Percentiles rank a stretch among this genome's conserved stretches.
Evolutionary conservation across 108 stramenopile genomes (phyloP).

Genomic region (Cyclostephanos invisitatus): DNA sequence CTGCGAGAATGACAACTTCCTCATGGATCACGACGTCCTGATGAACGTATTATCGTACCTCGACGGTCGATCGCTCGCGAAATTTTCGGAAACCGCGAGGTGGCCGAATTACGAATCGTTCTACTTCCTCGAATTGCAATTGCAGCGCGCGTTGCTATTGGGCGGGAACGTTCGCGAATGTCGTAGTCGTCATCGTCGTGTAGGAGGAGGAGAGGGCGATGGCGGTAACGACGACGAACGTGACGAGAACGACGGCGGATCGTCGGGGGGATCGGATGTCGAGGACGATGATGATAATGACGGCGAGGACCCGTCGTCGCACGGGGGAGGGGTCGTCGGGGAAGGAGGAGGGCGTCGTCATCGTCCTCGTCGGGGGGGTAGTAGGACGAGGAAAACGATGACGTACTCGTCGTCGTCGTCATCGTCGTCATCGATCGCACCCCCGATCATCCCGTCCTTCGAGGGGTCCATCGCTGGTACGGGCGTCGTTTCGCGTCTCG

Average conservation of each 20-base stretch:
- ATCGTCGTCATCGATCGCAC: not conserved
- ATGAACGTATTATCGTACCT: constrained; percentile 71
- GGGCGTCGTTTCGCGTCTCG: constrained; percentile 57
- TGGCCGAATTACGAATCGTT: constrained; percentile 74
- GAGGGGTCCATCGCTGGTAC: constrained; percentile 45
- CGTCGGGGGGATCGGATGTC: not conserved
- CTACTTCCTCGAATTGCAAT: constrained; percentile 76
- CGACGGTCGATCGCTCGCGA: constrained; percentile 55
- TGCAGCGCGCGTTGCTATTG: constrained; percentile 64
- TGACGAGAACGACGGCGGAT: not conserved
- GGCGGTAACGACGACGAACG: not conserved
- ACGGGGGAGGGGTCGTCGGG: no score
- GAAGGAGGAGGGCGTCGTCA: not conserved
- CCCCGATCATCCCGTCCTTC: constrained; percentile 1
- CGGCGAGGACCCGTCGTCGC: not conserved
- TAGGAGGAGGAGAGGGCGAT: not conserved
- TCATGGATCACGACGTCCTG: constrained; percentile 73
- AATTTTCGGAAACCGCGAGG: constrained; percentile 73
- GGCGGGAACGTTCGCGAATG: not conserved
- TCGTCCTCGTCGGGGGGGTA: no score
- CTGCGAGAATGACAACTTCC: constrained; percentile 36
- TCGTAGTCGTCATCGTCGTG: not conserved
- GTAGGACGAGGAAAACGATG: not conserved
- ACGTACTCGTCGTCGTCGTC: no score
- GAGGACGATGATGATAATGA: not conserved